These are phyloP conservation scores for Alternaria sp. DNA, from an alignment of 2,329 filamentous ascomycete genomes.

Conservation along the genomic window DNA sequence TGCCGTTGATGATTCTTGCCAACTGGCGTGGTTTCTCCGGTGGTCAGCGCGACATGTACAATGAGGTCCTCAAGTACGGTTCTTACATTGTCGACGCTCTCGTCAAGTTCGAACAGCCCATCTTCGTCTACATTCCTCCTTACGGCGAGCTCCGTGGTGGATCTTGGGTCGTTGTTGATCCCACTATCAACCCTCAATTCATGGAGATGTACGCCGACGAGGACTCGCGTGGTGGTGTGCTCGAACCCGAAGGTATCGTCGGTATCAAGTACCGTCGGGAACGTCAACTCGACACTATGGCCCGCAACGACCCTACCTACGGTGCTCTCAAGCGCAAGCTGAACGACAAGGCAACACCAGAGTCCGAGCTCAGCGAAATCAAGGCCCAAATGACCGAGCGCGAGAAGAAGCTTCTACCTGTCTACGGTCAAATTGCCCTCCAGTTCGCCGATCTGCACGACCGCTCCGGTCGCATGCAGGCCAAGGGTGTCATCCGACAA, in stretches of 20 bases:
- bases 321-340: conserved; percentile 82
- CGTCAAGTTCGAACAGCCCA: conserved; percentile 97
- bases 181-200: conserved; percentile 92
- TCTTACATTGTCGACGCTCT: conserved; percentile 98
- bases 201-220: conserved; percentile 99
- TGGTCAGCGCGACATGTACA: conserved; percentile 99
- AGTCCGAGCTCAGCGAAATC: conserved; percentile 77
- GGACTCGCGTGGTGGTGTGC: conserved; percentile 92
- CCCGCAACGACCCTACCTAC: conserved; percentile 85
- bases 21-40: conserved; percentile 99
- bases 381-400: conserved; percentile 84
- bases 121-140: conserved; percentile 99
- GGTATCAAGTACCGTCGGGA: conserved; percentile 99
- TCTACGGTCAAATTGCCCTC: conserved; percentile 93
- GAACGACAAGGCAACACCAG: conserved; percentile 68
- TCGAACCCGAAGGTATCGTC: conserved; percentile 97
- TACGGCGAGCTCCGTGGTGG: conserved; percentile 96
- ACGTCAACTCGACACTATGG: conserved; percentile 97
- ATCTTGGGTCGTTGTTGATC: conserved; percentile 98
- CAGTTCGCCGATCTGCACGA: conserved; percentile 98
- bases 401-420: conserved; percentile 86
- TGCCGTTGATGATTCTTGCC: conserved; percentile 97
- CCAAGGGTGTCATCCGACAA: conserved; percentile 91
- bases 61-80: conserved; percentile 99
- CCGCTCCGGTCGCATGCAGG: conserved; percentile 95